Evolutionary conservation across 805 yeast species (phyloP).

Genomic region (Wickerhamomyces hampshirensis): DNA sequence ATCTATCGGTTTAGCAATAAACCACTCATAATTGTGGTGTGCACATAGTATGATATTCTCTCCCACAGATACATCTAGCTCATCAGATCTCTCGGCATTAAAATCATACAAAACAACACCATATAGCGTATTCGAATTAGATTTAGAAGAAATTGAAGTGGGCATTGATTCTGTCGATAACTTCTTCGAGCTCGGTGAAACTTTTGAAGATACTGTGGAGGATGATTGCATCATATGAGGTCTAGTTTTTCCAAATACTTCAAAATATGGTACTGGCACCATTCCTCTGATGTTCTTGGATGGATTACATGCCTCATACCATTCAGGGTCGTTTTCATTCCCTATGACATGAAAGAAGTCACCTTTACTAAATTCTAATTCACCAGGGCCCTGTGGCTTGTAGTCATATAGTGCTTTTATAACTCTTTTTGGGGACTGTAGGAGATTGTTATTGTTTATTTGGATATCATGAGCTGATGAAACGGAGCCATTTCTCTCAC

Average conservation of each 20-base stretch:
- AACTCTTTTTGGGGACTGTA: conserved; percentile 69
- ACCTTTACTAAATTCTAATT: conserved; percentile 71
- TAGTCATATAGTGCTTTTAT: conserved; percentile 80
- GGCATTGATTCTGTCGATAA: conserved; percentile 17
- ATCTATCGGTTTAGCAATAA: conserved; percentile 93
- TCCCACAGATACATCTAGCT: conserved; percentile 76
- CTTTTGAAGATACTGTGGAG: conserved; percentile 3
- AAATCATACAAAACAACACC: conserved; percentile 87
- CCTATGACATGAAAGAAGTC: conserved; percentile 84
- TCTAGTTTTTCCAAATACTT: conserved; percentile 62
- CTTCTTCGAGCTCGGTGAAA: conserved; percentile 13
- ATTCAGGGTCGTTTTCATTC: conserved; percentile 51
- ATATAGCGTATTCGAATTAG: conserved; percentile 46
- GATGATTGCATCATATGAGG: conserved; percentile 24
- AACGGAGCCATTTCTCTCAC: conserved; percentile 17
- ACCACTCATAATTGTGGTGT: conserved; percentile 96
- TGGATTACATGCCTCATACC: conserved; percentile 91
- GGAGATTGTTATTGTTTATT: conserved; percentile 16
- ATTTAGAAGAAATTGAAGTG: conserved; percentile 18
- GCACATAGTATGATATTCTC: conserved; percentile 93
- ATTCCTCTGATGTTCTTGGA: conserved; percentile 70
- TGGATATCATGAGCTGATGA: conserved; percentile 23
- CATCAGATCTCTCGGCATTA: conserved; percentile 73
- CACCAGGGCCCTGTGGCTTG: conserved; percentile 74
- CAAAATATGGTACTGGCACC: conserved; percentile 85